Conservation (phyloP, 2,329 filamentous ascomycete species). For the Pestalotiopsis sp. region DNA sequence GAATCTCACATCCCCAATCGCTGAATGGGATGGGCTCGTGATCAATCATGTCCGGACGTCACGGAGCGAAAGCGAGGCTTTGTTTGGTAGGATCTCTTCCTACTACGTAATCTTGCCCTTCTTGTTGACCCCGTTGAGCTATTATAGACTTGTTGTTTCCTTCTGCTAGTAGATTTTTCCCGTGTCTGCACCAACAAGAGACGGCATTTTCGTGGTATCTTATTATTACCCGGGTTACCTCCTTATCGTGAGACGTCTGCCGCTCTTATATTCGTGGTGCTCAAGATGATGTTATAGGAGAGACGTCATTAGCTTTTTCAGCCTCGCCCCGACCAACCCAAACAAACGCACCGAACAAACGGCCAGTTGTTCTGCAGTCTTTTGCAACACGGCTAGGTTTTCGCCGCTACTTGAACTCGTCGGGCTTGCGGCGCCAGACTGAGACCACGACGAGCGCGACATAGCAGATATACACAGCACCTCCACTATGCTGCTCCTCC, state of each 20-base stretch:
- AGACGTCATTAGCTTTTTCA: background rate
- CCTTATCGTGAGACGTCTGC: background rate
- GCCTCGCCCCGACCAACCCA: background rate
- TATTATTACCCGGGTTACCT: background rate
- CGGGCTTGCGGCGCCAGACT: background rate
- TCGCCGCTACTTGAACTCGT: background rate
- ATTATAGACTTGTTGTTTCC: background rate
- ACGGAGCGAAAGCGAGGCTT: background rate
- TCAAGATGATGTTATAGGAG: conserved; percentile 1
- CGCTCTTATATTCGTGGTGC: background rate
- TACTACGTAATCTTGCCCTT: background rate
- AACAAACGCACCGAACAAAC: background rate
- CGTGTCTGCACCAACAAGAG: background rate
- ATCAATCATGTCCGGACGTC: conserved; percentile 5
- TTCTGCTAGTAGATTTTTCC: background rate
- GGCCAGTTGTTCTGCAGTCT: background rate
- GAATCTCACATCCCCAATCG: background rate
- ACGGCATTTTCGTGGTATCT: background rate
- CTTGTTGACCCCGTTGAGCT: background rate
- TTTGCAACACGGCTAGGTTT: background rate
- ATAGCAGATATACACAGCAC: background rate
- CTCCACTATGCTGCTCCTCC: conserved; percentile 77
- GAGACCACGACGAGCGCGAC: background rate
- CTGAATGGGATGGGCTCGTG: background rate
- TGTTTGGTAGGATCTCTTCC: background rate